Evolutionary conservation across 2,329 filamentous ascomycete genomes (phyloP), one percentile per base, ranked within the genome.

Genomic region (Calycina herbarum): DNA sequence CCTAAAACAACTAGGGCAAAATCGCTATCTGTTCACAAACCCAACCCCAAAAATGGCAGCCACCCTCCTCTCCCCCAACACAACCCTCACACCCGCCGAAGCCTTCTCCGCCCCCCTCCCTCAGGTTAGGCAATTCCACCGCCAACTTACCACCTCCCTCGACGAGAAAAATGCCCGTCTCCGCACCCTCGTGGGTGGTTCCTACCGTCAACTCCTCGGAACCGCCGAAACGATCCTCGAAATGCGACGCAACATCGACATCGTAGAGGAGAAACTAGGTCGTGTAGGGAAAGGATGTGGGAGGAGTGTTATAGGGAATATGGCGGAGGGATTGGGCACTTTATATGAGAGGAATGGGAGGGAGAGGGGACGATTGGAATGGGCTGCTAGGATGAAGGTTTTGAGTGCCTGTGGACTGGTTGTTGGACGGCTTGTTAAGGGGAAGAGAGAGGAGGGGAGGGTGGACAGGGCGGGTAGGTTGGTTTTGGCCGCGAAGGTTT

Each of bases 181-280:
- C 73, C 86, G 87, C 71, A 87, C 83, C 20, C 85, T 88, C 75
- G 87, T 89, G 67, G 87, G 87, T 70, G 82, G 80, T 66, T 88
- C 85, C 74, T 98, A 98, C 78, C 91, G 94, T 71, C 92, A 95
- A 73, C 87, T 98, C 8, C 87, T 98, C 31, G 92, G 92, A 62
- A 97, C 94, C 0, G 94, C 94, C 63, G 94, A 97, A 79, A 89
- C 89, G n/a, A 98, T 98, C 71, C 90, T 97, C 63, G 85, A 89
- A 67, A 97, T 98, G 92, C 90, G 92, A 71, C 79, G 79, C 48
- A 88, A 94, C 75, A 94, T 95, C 79, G 85, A 89, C 67, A 80
- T 82, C 13, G 89, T 93, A 17, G 93, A 97, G 77, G 80, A 82
- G 5, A 85, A 88, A 45, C 83, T 98, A 61, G 85, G 85, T 17